phyloP scores from a whole-genome alignment of 306 rosid genomes.

The Spatholobus suberectus region DNA sequence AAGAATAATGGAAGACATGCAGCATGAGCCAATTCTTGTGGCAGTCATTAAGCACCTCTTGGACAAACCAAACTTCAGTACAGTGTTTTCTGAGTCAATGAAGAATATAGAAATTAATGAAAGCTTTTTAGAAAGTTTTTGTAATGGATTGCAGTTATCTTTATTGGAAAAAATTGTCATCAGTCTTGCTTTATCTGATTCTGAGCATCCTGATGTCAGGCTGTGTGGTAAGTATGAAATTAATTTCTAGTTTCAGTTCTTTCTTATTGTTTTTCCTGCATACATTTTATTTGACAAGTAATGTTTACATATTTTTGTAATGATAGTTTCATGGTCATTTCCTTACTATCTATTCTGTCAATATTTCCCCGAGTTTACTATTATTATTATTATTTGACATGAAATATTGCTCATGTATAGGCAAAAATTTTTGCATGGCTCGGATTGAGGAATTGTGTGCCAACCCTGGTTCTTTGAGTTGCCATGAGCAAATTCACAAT shows the following conservation, averaged over 20 bases:
- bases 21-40: constrained; percentile 58
- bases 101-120: constrained; percentile 70
- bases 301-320: background rate
- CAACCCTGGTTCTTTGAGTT: constrained; percentile 63
- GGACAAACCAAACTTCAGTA: constrained; percentile 79
- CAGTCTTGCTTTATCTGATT: constrained; percentile 91
- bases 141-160: constrained; percentile 68
- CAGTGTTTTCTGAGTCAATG: constrained; percentile 82
- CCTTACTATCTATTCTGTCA: background rate
- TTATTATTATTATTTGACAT: constrained; percentile 6
- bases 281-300: constrained; percentile 12
- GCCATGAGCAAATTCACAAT: constrained; percentile 72
- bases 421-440: constrained; percentile 85
- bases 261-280: constrained; percentile 18
- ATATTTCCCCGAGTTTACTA: background rate
- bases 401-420: constrained; percentile 49
- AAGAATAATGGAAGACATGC: constrained; percentile 60
- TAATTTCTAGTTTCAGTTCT: constrained; percentile 29
- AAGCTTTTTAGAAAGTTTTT: constrained; percentile 64
- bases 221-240: constrained; percentile 63
- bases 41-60: constrained; percentile 71
- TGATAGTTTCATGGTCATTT: constrained; percentile 21
- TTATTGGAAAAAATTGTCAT: constrained; percentile 72
- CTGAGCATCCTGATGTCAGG: constrained; percentile 80
- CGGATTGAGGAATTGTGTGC: constrained; percentile 79